These are phyloP conservation scores for Ilyonectria sp. DNA, from an alignment of 2,329 filamentous ascomycete species.

Conservation along the genomic window DNA sequence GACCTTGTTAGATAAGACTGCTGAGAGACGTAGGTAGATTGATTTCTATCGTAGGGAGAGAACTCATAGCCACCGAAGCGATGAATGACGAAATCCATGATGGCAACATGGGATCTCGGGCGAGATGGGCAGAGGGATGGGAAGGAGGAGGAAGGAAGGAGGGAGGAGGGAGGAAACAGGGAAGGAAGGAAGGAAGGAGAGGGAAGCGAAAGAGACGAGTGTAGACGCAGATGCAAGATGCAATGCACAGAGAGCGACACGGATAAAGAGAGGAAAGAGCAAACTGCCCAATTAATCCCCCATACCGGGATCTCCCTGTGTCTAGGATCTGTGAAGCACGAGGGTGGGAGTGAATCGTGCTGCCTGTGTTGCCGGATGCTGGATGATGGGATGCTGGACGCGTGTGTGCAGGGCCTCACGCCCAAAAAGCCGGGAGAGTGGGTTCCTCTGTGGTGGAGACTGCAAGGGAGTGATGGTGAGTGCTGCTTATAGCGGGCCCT, in stretches of 20 bases:
- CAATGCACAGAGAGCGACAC: neutral
- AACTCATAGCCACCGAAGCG: constrained; percentile 51
- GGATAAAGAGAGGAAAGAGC: constrained; percentile 17
- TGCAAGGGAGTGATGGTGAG: neutral
- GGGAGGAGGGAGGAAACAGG: neutral
- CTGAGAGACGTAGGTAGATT: constrained; percentile 34
- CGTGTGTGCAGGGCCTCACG: neutral
- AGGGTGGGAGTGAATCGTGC: constrained; percentile 4
- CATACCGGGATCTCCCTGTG: constrained; percentile 18
- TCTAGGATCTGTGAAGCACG: neutral
- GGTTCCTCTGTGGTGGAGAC: constrained; percentile 8
- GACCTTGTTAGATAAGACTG: constrained; percentile 37
- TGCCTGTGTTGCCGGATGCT: constrained; percentile 4
- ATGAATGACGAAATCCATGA: constrained; percentile 52
- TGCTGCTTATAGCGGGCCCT: neutral
- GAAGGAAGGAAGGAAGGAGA: constrained; percentile 6
- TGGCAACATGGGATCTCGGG: constrained; percentile 38
- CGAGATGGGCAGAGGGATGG: neutral
- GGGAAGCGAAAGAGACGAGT: neutral
- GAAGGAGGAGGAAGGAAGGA: neutral
- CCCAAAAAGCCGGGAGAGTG: neutral
- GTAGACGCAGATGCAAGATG: constrained; percentile 11
- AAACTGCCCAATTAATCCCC: constrained; percentile 19
- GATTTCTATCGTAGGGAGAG: constrained; percentile 45
- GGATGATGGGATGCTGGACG: neutral